Conservation (phyloP, 306 rosid species). For the Trifolium repens region DNA sequence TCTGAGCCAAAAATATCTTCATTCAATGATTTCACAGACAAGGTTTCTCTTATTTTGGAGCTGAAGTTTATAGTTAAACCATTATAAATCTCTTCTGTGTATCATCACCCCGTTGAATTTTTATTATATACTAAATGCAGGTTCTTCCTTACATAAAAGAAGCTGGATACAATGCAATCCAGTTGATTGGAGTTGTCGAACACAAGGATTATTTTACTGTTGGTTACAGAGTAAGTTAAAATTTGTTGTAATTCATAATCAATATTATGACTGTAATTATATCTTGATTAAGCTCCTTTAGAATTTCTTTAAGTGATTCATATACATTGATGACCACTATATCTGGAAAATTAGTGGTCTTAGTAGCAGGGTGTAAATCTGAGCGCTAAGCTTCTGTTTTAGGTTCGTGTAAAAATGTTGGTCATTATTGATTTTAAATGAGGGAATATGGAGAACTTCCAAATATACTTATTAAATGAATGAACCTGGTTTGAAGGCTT, state of each 20-base stretch:
- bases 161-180: constrained; percentile 90
- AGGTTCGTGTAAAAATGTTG: background rate
- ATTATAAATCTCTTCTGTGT: constrained; percentile 22
- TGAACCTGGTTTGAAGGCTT: too few relatives aligned
- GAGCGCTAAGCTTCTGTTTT: constrained; percentile 10
- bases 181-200: constrained; percentile 86
- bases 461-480: constrained; percentile 17
- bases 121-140: constrained; percentile 51
- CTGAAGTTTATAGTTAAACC: constrained; percentile 13
- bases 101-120: constrained; percentile 33
- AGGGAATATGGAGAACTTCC: constrained; percentile 23
- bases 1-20: constrained; percentile 83
- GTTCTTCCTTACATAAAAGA: constrained; percentile 90
- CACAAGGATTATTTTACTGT: constrained; percentile 98
- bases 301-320: constrained; percentile 22
- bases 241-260: constrained; percentile 32
- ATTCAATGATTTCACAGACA: constrained; percentile 70
- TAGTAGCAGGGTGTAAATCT: background rate
- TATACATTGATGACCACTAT: constrained; percentile 10
- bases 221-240: constrained; percentile 81
- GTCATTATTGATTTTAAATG: constrained; percentile 27
- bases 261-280: constrained; percentile 11
- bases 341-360: constrained; percentile 11
- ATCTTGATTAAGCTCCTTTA: constrained; percentile 21
- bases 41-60: constrained; percentile 42